These are phyloP conservation scores for Plenodomus lindquistii DNA, from an alignment of 2,329 filamentous ascomycete species.

Conservation along the genomic window DNA sequence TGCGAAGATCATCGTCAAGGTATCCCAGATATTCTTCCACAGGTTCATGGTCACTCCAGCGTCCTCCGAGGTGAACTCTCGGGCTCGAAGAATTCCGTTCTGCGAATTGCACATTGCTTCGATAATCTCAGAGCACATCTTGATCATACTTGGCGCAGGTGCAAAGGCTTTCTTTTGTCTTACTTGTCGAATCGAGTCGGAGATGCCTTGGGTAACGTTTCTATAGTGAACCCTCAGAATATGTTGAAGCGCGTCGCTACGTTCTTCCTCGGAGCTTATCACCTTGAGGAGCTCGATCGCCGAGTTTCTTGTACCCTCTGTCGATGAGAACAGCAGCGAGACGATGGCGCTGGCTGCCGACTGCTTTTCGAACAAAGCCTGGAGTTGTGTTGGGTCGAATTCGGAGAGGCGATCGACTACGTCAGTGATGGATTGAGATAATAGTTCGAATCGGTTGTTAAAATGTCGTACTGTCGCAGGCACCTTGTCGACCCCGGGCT, in stretches of 20 bases:
- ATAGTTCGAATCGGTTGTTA: slow-evolving; percentile 70
- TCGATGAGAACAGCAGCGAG: slow-evolving; percentile 78
- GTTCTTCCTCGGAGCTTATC: slow-evolving; percentile 70
- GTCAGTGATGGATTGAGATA: slow-evolving; percentile 67
- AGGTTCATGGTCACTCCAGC: slow-evolving; percentile 70
- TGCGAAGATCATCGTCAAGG: slow-evolving; percentile 77
- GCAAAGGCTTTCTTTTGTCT: slow-evolving; percentile 62
- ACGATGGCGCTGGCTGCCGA: slow-evolving; percentile 75
- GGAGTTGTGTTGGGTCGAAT: slow-evolving; percentile 71
- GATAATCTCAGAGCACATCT: slow-evolving; percentile 64
- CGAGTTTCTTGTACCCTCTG: slow-evolving; percentile 76
- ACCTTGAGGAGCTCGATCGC: slow-evolving; percentile 82
- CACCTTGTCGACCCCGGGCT: slow-evolving; percentile 42
- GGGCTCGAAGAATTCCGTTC: slow-evolving; percentile 63
- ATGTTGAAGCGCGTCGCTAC: slow-evolving; percentile 64
- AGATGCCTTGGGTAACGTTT: slow-evolving; percentile 60
- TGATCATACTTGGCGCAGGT: slow-evolving; percentile 63
- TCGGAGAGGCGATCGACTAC: slow-evolving; percentile 80
- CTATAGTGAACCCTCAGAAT: slow-evolving; percentile 61
- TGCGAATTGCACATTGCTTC: slow-evolving; percentile 67
- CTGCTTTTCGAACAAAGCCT: slow-evolving; percentile 68
- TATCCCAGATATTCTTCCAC: slow-evolving; percentile 85
- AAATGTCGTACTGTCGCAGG: slow-evolving; percentile 69
- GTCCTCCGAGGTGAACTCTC: slow-evolving; percentile 63
- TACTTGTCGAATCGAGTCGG: slow-evolving; percentile 60